These are phyloP conservation scores for Lachancea thermotolerans DNA, from an alignment of 805 yeast genomes.

Conservation along the genomic window DNA sequence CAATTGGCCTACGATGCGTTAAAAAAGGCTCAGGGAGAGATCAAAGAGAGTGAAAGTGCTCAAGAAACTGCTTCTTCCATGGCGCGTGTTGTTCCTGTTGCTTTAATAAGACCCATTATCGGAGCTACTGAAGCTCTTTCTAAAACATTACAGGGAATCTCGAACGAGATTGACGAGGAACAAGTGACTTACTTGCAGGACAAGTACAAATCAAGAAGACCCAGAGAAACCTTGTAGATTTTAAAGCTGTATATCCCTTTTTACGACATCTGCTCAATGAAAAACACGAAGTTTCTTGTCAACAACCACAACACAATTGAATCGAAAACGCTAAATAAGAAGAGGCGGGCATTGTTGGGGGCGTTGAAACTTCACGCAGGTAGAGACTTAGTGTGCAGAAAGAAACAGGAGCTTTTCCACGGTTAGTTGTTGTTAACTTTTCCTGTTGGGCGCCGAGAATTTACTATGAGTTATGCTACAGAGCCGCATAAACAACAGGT, in stretches of 20 bases:
- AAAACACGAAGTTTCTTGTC: background rate
- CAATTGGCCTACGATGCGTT: constrained; percentile 59
- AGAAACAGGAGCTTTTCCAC: too few species aligned
- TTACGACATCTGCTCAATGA: background rate
- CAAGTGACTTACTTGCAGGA: constrained; percentile 54
- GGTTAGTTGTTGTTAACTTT: background rate
- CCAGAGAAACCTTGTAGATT: background rate
- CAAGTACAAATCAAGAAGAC: constrained; percentile 44
- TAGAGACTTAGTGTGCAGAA: too few species aligned
- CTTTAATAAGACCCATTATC: constrained; percentile 74
- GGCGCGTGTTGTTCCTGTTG: constrained; percentile 72
- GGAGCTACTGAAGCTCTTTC: constrained; percentile 91
- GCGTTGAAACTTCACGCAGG: too few species aligned
- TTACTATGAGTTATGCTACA: background rate
- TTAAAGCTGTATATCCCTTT: background rate
- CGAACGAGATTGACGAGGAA: constrained; percentile 69
- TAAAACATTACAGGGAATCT: constrained; percentile 73
- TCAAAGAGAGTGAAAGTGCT: constrained; percentile 53
- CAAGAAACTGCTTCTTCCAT: constrained; percentile 62
- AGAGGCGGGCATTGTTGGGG: too few species aligned
- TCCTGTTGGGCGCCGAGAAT: background rate
- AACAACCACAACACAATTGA: background rate
- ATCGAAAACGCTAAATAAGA: too few species aligned
- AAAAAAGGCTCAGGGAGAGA: constrained; percentile 49
- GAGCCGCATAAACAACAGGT: constrained; percentile 1